Evolutionary conservation across 495 filamentous ascomycete species (phyloP).

Genomic region (Penicillium cataractarum): DNA sequence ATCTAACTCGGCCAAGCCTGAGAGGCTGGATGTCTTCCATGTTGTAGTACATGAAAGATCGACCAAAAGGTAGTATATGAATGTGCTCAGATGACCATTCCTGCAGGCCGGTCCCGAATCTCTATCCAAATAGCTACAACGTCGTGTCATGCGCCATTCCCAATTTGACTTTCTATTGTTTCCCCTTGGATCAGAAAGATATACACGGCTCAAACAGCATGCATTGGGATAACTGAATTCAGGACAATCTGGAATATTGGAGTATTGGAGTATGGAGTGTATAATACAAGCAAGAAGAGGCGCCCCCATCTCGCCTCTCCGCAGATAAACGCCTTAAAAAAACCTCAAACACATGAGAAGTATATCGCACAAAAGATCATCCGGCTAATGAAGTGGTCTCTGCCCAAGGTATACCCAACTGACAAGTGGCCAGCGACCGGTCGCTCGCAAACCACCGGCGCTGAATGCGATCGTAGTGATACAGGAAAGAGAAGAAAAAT

Average conservation of each 20-base stretch:
- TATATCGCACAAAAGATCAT: slow-evolving; percentile 12
- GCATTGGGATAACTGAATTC: slow-evolving; percentile 1
- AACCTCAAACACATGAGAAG: slow-evolving; percentile 14
- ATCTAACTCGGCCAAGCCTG: background rate
- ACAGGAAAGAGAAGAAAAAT: background rate
- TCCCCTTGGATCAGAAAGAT: background rate
- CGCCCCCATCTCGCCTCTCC: slow-evolving; percentile 4
- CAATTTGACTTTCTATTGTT: background rate
- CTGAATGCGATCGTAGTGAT: slow-evolving; percentile 10
- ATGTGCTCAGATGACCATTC: background rate
- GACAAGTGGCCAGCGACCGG: background rate
- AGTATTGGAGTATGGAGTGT: slow-evolving; percentile 12
- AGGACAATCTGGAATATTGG: background rate
- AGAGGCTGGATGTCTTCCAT: background rate
- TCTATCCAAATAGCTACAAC: background rate
- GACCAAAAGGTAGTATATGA: background rate
- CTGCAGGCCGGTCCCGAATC: background rate
- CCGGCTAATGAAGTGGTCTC: background rate
- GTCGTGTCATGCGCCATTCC: background rate
- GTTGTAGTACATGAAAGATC: background rate
- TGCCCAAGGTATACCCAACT: background rate
- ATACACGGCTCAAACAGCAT: slow-evolving; percentile 20
- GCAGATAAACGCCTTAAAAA: slow-evolving; percentile 19
- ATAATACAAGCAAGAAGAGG: slow-evolving; percentile 24
- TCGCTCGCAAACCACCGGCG: background rate